Conservation (phyloP, 176 grass and related monocot species). For the Aegilops tauschii region DNA sequence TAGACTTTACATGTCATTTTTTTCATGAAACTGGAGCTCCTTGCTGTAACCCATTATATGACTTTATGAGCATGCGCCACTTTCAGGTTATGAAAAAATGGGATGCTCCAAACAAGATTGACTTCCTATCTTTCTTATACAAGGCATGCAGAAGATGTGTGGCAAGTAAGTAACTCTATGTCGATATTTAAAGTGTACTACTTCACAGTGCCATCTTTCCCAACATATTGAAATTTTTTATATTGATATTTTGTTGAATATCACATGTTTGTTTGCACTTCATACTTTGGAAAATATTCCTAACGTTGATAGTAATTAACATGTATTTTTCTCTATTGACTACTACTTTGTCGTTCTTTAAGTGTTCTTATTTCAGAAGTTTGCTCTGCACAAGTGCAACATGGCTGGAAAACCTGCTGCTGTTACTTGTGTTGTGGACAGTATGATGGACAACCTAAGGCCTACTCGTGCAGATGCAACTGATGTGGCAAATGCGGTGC, state of each 20-base stretch:
- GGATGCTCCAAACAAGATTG: constrained; percentile 94
- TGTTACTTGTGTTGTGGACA: constrained; percentile 94
- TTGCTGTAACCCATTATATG: background rate
- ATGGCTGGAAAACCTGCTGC: constrained; percentile 16
- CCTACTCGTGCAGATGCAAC: constrained; percentile 92
- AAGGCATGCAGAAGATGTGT: constrained; percentile 87
- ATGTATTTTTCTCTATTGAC: background rate
- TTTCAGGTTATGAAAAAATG: constrained; percentile 90
- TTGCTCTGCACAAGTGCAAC: constrained; percentile 60
- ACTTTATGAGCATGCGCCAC: background rate
- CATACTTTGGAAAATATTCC: constrained; percentile 1
- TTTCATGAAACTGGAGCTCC: background rate
- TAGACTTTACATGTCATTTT: background rate
- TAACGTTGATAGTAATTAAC: constrained; percentile 61
- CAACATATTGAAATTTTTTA: no score
- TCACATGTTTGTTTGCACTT: background rate
- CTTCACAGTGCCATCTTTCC: background rate
- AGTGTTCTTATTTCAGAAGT: constrained; percentile 85
- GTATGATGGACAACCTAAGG: constrained; percentile 96
- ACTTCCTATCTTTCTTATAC: constrained; percentile 97
- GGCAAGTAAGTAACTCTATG: constrained; percentile 49
- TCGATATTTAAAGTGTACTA: constrained; percentile 11
- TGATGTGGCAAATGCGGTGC: constrained; percentile 94
- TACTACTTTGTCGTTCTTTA: constrained; percentile 26
- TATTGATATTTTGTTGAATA: constrained; percentile 8